Evolutionary conservation across 75 land plant genomes (phyloP).

Genomic region (Cupressus sempervirens): DNA sequence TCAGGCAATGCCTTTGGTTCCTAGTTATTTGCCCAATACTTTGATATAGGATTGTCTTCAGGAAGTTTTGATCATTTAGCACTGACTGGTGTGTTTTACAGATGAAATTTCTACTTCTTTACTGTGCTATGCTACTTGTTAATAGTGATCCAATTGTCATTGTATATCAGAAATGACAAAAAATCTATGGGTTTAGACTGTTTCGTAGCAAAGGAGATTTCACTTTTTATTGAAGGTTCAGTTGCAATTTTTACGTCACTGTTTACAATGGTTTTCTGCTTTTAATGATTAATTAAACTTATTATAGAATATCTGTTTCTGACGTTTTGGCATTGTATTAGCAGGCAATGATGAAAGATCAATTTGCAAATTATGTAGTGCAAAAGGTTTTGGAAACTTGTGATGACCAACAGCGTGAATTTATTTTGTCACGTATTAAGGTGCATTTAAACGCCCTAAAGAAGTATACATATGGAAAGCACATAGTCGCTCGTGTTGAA

Average conservation of each 20-base stretch:
- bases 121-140: not conserved
- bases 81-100: not conserved
- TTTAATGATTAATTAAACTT: not conserved
- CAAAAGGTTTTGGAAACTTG: slow-evolving; percentile 90
- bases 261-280: not conserved
- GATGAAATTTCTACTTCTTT: not conserved
- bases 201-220: not conserved
- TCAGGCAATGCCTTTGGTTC: not conserved
- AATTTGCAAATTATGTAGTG: slow-evolving; percentile 86
- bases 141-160: not conserved
- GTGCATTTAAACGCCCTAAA: slow-evolving; percentile 74
- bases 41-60: not conserved
- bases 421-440: slow-evolving; percentile 70
- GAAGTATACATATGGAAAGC: slow-evolving; percentile 91
- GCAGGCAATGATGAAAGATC: slow-evolving; percentile 97
- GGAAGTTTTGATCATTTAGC: no score
- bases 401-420: slow-evolving; percentile 71
- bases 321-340: slow-evolving; percentile 3
- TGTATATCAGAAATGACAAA: not conserved
- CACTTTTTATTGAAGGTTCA: not conserved
- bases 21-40: not conserved
- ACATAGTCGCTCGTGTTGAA: slow-evolving; percentile 90
- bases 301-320: not conserved
- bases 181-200: not conserved
- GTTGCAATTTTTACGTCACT: not conserved